Evolutionary conservation across 169 alveolate species (phyloP).

Genomic region (Cystoisospora suis): DNA sequence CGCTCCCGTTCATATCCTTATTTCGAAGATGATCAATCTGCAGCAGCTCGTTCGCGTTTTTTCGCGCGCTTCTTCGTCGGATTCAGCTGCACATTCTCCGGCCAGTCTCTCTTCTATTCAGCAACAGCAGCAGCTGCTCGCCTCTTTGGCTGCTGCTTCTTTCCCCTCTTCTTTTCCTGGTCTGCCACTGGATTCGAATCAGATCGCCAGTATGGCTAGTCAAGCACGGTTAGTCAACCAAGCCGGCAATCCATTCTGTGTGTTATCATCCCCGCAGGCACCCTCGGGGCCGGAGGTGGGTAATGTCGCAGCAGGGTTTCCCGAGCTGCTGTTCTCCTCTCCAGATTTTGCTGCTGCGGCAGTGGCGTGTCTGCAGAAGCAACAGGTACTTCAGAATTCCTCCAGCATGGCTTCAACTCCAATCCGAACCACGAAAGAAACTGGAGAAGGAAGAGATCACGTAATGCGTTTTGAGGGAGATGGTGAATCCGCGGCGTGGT

Average conservation of each 20-base stretch:
- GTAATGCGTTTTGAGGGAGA: too few relatives aligned
- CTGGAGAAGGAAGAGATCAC: too few relatives aligned
- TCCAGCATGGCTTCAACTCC: too few relatives aligned
- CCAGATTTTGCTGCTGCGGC: conserved; percentile 1
- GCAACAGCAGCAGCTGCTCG: neutral
- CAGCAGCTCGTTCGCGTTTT: conserved; percentile 29
- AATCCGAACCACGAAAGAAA: too few relatives aligned
- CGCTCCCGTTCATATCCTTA: neutral
- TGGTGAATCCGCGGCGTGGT: too few relatives aligned
- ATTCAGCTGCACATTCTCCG: neutral
- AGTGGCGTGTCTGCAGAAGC: neutral
- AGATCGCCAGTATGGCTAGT: conserved; percentile 7
- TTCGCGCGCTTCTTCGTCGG: conserved; percentile 15
- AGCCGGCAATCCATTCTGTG: neutral
- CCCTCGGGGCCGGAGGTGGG: neutral
- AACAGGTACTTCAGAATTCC: neutral
- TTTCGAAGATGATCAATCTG: conserved; percentile 25
- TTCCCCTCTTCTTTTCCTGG: neutral
- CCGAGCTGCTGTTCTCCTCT: neutral
- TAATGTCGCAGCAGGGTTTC: neutral
- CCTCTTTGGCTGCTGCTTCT: neutral
- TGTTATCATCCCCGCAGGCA: neutral
- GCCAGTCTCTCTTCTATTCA: neutral
- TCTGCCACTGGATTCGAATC: neutral
- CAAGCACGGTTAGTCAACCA: neutral